Evolutionary conservation across 805 yeast species (phyloP).

Genomic region (Nakazawaea peltata): DNA sequence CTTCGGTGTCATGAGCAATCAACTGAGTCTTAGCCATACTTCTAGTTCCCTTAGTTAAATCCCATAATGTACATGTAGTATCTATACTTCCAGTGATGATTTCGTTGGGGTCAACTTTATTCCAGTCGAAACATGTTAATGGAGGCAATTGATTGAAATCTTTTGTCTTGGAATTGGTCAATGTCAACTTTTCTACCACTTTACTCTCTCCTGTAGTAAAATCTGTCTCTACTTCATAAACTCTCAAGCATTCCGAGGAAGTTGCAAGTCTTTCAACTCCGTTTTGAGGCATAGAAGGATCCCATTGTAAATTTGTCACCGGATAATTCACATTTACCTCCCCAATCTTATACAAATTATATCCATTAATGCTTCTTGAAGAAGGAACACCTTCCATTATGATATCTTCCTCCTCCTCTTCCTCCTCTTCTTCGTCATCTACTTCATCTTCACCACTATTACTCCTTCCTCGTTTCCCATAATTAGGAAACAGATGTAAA

Average conservation of each 20-base stretch:
- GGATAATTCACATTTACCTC: conserved; percentile 59
- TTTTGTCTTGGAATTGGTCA: conserved; percentile 33
- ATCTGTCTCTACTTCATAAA: conserved; percentile 26
- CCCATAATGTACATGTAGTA: conserved; percentile 98
- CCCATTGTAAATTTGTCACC: conserved; percentile 69
- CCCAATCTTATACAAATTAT: conserved; percentile 37
- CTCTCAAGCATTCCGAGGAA: conserved; percentile 61
- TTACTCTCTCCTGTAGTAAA: conserved; percentile 9
- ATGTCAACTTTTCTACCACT: conserved; percentile 30
- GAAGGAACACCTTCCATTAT: conserved; percentile 10
- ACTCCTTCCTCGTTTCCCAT: conserved; percentile 10
- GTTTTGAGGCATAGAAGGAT: conserved; percentile 33
- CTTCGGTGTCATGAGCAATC: conserved; percentile 95
- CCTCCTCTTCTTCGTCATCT: conserved; percentile 17
- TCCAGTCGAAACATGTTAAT: conserved; percentile 93
- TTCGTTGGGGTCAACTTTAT: conserved; percentile 54
- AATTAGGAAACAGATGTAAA: conserved; percentile 25
- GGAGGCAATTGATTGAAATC: conserved; percentile 67
- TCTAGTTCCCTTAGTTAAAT: conserved; percentile 44
- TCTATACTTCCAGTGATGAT: conserved; percentile 85
- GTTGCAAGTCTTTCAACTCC: conserved; percentile 47
- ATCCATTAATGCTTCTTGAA: conserved; percentile 16
- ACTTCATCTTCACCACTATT: conserved; percentile 22
- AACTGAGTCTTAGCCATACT: conserved; percentile 81
- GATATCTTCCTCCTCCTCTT: conserved; percentile 14